Conservation (phyloP, 495 filamentous ascomycete genomes). For the Ascobolus immersus region DNA sequence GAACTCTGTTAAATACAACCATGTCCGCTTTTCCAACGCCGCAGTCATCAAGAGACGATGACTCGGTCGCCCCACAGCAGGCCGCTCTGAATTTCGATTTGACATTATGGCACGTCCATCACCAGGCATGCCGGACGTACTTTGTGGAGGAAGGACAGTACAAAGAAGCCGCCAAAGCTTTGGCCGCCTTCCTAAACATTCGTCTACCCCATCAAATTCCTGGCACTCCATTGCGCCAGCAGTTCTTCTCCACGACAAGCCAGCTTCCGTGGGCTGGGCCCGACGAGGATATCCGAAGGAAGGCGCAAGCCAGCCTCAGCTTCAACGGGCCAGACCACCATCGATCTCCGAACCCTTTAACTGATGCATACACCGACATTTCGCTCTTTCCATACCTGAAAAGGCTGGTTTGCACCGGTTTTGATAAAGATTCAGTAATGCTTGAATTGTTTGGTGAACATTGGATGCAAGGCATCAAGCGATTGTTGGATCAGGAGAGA, state of each 20-base stretch:
- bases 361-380: constrained; percentile 23
- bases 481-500: constrained; percentile 67
- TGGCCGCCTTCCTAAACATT: constrained; percentile 81
- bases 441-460: constrained; percentile 92
- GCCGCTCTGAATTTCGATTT: no score
- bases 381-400: constrained; percentile 75
- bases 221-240: background rate
- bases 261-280: constrained; percentile 17
- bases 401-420: constrained; percentile 71
- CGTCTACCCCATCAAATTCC: constrained; percentile 41
- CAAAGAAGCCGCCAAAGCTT: constrained; percentile 52
- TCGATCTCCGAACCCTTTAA: constrained; percentile 7
- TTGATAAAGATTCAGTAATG: constrained; percentile 59
- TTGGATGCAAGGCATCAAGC: constrained; percentile 53
- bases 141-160: constrained; percentile 87
- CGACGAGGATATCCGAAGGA: constrained; percentile 11
- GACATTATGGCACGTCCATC: constrained; percentile 79
- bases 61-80: no score
- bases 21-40: no score
- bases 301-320: constrained; percentile 15
- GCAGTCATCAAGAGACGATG: no score
- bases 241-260: no score
- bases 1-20: no score
- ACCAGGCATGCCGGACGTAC: constrained; percentile 75
- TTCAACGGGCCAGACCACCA: constrained; percentile 6